Evolutionary conservation across 495 filamentous ascomycete species (phyloP), one percentile per base, ranked within the genome.

Genomic region (Paragyromitra xinjiangensis): DNA sequence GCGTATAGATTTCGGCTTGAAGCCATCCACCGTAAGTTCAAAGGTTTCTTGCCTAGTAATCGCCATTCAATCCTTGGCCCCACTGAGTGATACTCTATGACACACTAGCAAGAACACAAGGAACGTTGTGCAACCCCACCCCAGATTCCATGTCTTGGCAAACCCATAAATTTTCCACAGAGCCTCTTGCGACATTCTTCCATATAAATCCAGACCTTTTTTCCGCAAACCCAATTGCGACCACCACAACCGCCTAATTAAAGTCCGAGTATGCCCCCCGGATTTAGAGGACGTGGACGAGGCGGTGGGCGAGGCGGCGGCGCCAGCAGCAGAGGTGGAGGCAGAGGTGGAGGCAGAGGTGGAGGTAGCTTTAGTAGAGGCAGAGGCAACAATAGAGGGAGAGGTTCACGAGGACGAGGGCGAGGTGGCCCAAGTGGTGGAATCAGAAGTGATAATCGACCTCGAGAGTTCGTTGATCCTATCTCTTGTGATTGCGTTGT

Each of bases 331-430:
- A 73, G 79, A 16, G 62, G 82, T 45, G 76, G 83, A 37, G 44
- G 80, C n/a, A n/a, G n/a, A n/a, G n/a, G n/a, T n/a, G n/a, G n/a
- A n/a, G n/a, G 77, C 45, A 73, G 79, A 16, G 62, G 82, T 45
- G 76, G 83, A 37, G 44, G 80, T 14, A 53, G 66, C 29, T 78
- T 75, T 40, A 82, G 63, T 29, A 64, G 83, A 39, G 75, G 78
- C 4, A 75, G 78, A 59, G 68, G 78, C 1, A 42, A 64, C 55
- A 56, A 78, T 51, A 71, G 78, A 66, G 80, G 77, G 61, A 56
- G 73, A 65, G 81, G 79, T 26, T 71, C 81, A 29, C 69, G 81
- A 50, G 71, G 72, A 70, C 59, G 71, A n/a, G 78, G 83, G 62
- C 78, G 80, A 44, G 79, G 78, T 19, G 64, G 78, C 44, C 68